Evolutionary conservation across 805 yeast species (phyloP).

Genomic region (Millerozyma miso): DNA sequence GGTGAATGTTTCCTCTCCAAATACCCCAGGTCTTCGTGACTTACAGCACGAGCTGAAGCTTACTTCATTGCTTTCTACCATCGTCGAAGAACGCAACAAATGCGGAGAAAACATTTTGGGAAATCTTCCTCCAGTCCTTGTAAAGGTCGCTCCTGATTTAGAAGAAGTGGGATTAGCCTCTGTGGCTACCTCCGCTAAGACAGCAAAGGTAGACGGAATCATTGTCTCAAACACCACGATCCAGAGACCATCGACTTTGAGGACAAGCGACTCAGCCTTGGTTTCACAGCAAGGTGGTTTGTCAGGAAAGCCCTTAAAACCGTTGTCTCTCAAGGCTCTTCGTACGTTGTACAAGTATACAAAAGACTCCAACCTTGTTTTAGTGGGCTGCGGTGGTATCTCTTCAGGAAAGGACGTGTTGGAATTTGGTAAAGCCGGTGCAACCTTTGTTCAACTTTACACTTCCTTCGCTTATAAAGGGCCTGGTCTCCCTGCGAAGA

Average conservation of each 20-base stretch:
- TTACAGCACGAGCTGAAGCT: conserved; percentile 76
- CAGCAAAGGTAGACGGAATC: conserved; percentile 82
- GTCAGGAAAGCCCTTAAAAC: conserved; percentile 89
- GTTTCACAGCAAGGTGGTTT: conserved; percentile 75
- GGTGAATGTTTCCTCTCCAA: conserved; percentile 90
- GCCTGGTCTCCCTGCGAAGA: conserved; percentile 65
- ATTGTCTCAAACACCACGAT: conserved; percentile 90
- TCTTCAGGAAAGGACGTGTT: conserved; percentile 82
- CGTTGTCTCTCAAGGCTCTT: conserved; percentile 68
- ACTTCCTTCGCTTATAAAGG: conserved; percentile 92
- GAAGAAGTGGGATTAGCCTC: conserved; percentile 74
- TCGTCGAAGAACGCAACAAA: conserved; percentile 56
- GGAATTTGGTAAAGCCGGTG: conserved; percentile 92
- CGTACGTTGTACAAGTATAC: conserved; percentile 68
- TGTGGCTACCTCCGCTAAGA: conserved; percentile 76
- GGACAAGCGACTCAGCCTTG: conserved; percentile 42
- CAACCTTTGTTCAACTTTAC: conserved; percentile 80
- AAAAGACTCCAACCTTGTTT: conserved; percentile 65
- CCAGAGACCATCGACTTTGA: conserved; percentile 63
- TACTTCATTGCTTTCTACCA: conserved; percentile 59
- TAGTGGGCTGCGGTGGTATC: conserved; percentile 95
- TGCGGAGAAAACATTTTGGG: conserved; percentile 40
- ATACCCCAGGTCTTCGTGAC: conserved; percentile 90
- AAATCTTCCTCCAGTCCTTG: conserved; percentile 71
- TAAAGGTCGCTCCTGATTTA: conserved; percentile 92